A percentile compares a stretch with the other conserved stretches of the same genome.
Conservation (phyloP, 495 filamentous ascomycete genomes). For the Stereocaulon alpinum region DNA sequence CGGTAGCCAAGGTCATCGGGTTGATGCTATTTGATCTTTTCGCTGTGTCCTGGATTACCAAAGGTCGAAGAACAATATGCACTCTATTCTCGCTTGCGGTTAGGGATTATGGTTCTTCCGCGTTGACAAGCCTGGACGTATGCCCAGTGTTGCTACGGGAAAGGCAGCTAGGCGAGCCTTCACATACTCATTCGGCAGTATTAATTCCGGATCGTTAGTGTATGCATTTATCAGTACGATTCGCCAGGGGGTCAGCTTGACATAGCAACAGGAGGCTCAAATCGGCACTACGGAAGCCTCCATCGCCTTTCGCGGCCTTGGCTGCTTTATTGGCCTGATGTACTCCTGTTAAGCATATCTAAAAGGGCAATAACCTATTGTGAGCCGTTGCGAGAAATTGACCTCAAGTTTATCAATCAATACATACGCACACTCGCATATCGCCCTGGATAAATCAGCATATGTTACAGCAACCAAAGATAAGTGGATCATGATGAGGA, state of each 20-base stretch:
- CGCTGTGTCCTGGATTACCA: slow-evolving; percentile 82
- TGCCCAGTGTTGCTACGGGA: slow-evolving; percentile 65
- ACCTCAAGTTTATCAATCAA: slow-evolving; percentile 40
- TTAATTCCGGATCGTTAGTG: slow-evolving; percentile 72
- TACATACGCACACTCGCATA: slow-evolving; percentile 89
- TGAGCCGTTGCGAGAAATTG: too few species aligned
- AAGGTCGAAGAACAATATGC: slow-evolving; percentile 89
- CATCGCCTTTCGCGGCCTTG: slow-evolving; percentile 59
- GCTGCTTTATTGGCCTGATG: slow-evolving; percentile 65
- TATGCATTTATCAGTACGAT: slow-evolving; percentile 83
- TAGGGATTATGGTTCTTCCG: slow-evolving; percentile 93
- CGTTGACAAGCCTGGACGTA: slow-evolving; percentile 45
- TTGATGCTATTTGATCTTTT: slow-evolving; percentile 81
- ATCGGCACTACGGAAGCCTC: slow-evolving; percentile 59
- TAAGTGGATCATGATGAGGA: slow-evolving; percentile 82
- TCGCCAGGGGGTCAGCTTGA: slow-evolving; percentile 64
- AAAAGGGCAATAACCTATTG: too few species aligned
- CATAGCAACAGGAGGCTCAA: slow-evolving; percentile 49
- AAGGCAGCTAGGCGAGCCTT: slow-evolving; percentile 47
- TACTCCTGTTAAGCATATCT: slow-evolving; percentile 28
- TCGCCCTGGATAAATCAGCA: slow-evolving; percentile 80
- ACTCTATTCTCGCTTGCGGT: slow-evolving; percentile 76
- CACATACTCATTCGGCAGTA: slow-evolving; percentile 86
- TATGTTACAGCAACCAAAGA: slow-evolving; percentile 81
- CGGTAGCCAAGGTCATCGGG: slow-evolving; percentile 59